Base-by-base conservation (phyloP, 768 basidiomycete species). In the Russula ochroleuca region DNA sequence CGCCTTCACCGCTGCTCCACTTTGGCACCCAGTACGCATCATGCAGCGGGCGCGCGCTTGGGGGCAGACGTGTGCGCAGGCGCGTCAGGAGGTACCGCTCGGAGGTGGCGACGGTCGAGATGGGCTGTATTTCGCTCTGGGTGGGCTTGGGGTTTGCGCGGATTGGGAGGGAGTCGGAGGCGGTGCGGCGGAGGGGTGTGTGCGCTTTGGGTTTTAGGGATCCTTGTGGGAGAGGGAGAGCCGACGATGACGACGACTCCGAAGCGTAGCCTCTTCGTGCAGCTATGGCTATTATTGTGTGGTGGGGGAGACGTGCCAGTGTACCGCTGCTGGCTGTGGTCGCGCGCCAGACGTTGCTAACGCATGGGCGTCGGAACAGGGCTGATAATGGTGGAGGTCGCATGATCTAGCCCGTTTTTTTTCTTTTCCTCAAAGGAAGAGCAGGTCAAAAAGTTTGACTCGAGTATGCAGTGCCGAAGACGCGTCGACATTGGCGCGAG, bases 121-220 rank as follows among this genome's bases (percentile, higher is more conserved):
- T 86, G 15, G 89, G 78, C 58, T 86, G 82, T 56, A 95, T 94
- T 37, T 85, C 80, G 49, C 90, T 84, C 49, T 90, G 83, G 11
- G 94, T 94, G 8, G 90, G 89, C 4, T 90, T 94, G 11, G 90
- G 91, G 68, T 90, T 94, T 25, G 86, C 80, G 55, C 94, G 88
- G 65, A 96, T 91, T 8, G 92, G 87, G 48, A 91, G 79, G 2
- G 94, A 97, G 6, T 84, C 93, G 17, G 90, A 83, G 17, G 94
- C 94, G 8, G 92, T 83, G 51, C 93, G 84, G 50, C 94, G 83
- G 5, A 93, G 81, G 1, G 91, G 83, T 5, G 92, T 92, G 6
- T 85, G 82, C 19, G 86, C 85, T 71, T 92, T 93, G n/a, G 90
- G 90, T 72, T 90, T 92, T 49, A 65, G 55, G 40, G 59, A 8